Base-by-base conservation (phyloP, 352 stramenopile genomes). In the Pythium inflatum region DNA sequence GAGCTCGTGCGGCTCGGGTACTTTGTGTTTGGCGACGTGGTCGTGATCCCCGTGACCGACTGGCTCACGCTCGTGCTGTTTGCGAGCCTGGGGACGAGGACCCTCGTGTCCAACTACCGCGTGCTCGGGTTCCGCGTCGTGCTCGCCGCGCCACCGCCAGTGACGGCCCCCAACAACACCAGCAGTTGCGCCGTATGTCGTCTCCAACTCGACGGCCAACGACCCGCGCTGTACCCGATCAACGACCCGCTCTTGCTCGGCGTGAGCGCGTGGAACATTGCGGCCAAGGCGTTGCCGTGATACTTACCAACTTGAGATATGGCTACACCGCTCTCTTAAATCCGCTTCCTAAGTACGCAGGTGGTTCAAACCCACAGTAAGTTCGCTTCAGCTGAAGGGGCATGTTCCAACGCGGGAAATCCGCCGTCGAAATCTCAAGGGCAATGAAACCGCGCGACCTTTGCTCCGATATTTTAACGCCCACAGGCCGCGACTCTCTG, bases 1-100 rank as follows among this genome's bases (percentile, higher is more conserved):
- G 67, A 74, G 22, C 59, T 74, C 45, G 67, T 69, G 20, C 60
- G 67, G 3, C 18, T 66, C 11, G 67, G 67, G 2, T 74, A 70
- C 22, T 22, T 74, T 14, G 60, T 70, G 14, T 54, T 66, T 20
- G 60, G 60, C 2, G 54, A 61, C 24, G 55, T 28, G 20, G 14
- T 40, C 8, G 40, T 73, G 28, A 43, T 73, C 11, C 24, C 49
- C 9, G 18, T 73, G 30, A 50, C 57, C 0, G 45, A 69, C 38
- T 74, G 67, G 67, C 27, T 62, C 30, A 30, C 71, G 7, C 40
- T 80, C 33, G 14, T 78, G 20, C 16, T 78, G 5, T 27, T 48
- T 18, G 6, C 36, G 22, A 3, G 25, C 16, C 6, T 63, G 4
- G 33, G 49, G 14, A 33, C 40, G 13, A 18, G n/a, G 0, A 27